A percentile compares a stretch with the other conserved stretches of the same genome.
Evolutionary conservation across 768 basidiomycete species (phyloP).

Genomic region (Pilatotrama ljubarskyi): DNA sequence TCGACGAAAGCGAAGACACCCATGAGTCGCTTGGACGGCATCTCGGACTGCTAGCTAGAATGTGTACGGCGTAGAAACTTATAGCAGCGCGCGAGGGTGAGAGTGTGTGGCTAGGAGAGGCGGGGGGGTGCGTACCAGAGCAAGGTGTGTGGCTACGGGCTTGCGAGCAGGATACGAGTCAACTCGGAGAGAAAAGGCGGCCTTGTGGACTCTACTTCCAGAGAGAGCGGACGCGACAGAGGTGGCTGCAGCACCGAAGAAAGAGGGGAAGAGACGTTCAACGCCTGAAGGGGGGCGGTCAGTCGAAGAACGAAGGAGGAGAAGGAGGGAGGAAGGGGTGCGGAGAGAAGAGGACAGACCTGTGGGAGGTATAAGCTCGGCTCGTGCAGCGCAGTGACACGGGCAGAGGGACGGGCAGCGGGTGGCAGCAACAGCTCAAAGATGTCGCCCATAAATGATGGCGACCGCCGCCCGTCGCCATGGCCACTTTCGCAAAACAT

Average conservation of each 20-base stretch:
- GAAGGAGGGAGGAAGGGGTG: conserved; percentile 26
- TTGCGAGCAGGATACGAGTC: conserved; percentile 21
- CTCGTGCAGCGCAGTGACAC: neutral
- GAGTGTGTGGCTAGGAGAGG: neutral
- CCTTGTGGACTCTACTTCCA: conserved; percentile 47
- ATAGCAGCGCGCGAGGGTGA: neutral
- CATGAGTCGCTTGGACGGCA: conserved; percentile 73
- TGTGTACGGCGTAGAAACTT: conserved; percentile 28
- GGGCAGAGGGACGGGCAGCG: neutral
- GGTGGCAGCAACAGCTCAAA: neutral
- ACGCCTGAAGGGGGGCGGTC: conserved; percentile 53
- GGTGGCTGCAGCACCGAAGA: conserved; percentile 45
- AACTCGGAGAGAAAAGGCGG: conserved; percentile 23
- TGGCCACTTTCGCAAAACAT: conserved; percentile 20
- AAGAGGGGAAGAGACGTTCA: conserved; percentile 60
- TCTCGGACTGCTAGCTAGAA: conserved; percentile 38
- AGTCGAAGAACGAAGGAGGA: conserved; percentile 35
- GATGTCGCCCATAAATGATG: conserved; percentile 18
- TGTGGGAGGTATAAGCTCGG: conserved; percentile 20
- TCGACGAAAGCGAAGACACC: conserved; percentile 74
- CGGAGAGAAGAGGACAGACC: conserved; percentile 17
- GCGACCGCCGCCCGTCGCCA: conserved; percentile 20
- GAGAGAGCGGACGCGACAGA: conserved; percentile 50
- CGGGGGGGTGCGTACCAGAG: conserved; percentile 8
- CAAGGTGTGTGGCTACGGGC: conserved; percentile 13